Evolutionary conservation across 2,329 filamentous ascomycete genomes (phyloP).

Genomic region (Purpureocillium takamizusanense): DNA sequence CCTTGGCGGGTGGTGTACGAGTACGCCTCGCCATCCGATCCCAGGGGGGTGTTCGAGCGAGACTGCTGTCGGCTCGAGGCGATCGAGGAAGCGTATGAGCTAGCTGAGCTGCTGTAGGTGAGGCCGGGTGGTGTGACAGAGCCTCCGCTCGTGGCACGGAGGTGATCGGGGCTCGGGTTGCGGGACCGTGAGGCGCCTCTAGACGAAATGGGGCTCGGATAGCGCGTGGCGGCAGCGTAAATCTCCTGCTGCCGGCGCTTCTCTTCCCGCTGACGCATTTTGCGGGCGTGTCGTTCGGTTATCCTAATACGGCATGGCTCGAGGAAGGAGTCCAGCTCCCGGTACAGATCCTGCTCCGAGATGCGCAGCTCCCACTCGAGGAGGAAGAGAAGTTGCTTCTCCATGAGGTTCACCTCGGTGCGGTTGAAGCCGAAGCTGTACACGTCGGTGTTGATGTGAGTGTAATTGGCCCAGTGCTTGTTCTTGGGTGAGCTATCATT

Average conservation of each 20-base stretch:
- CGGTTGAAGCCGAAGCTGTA: constrained; percentile 81
- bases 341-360: constrained; percentile 74
- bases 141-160: constrained; percentile 27
- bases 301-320: constrained; percentile 65
- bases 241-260: constrained; percentile 30
- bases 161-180: constrained; percentile 29
- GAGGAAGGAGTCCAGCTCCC: constrained; percentile 80
- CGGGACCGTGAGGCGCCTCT: constrained; percentile 33
- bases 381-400: constrained; percentile 93
- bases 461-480: constrained; percentile 99
- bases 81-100: constrained; percentile 39
- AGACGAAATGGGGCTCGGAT: constrained; percentile 37
- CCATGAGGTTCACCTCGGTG: constrained; percentile 98
- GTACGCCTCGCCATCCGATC: constrained; percentile 34
- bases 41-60: constrained; percentile 43
- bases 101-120: constrained; percentile 38
- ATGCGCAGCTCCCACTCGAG: constrained; percentile 92
- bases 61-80: constrained; percentile 39
- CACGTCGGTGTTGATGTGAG: constrained; percentile 56
- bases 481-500: constrained; percentile 99
- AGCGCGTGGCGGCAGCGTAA: constrained; percentile 24
- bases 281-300: constrained; percentile 39
- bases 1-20: constrained; percentile 25
- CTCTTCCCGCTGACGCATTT: constrained; percentile 39
- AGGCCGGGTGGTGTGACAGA: constrained; percentile 37